Evolutionary conservation across 2,329 filamentous ascomycete genomes (phyloP), one percentile per base, ranked within the genome.

Genomic region (Fusarium setosum): DNA sequence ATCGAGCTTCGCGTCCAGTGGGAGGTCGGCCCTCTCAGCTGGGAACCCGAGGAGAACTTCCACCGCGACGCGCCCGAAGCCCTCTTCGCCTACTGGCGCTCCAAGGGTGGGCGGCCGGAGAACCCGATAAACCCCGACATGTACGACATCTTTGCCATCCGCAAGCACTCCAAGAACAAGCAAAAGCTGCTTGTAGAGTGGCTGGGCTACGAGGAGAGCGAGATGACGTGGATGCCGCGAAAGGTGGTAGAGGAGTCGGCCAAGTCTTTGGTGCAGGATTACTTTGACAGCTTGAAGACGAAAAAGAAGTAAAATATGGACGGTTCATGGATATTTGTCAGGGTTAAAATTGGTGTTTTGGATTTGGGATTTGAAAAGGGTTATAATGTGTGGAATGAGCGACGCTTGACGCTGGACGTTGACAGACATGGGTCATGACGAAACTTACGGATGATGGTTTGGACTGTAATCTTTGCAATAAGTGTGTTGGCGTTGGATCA

Each of bases 111-210:
- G 0, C 75, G 77, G 0, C 77, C 77, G 12, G 48, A 53, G 1
- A 78, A 78, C 49, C 75, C 76, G 1, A 7, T 50, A 9, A 66
- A 77, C 32, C 61, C 73, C 4, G 72, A 73, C 1, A 23, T 79
- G 1, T 79, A 70, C 58, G 72, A 74, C 29, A 74, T 78, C 5
- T 74, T 74, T 47, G 73, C 74, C 5, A 72, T 80, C 32, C 73
- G 70, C 23, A 72, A 73, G 29, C 77, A 79, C 54, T 72, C 67
- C 11, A 66, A 62, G 15, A 65, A 72, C 6, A 71, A 68, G 49
- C 70, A 69, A 37, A 66, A 67, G 18, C 60, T 79, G 26, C 59
- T 72, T 9, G 76, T 80, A 2, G 77, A 79, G 59, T 80, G 77
- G 77, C 56, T 78, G 5, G 77, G 77, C 11, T 79, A 73, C 37